Evolutionary conservation across 306 rosid species (phyloP), one percentile per base, ranked within the genome.

Genomic region (Begonia loranthoides): DNA sequence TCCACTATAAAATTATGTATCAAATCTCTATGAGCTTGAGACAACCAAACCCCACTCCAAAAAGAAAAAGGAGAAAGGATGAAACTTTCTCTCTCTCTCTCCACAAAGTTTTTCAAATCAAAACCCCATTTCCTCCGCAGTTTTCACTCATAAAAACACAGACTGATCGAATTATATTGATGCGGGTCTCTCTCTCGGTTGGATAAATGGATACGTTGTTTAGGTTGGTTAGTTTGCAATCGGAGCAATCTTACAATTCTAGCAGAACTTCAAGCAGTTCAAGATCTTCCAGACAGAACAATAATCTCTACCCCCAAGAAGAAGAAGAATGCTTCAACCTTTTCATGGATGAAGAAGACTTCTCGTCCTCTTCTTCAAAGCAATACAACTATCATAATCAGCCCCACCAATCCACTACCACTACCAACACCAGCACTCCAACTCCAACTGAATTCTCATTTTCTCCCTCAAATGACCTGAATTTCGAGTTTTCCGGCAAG

Each of bases 341-440:
- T 75, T 85, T 79, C 92, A 90, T 85, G 97, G 97, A 85, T 83
- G 95, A 90, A 59, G 94, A 82, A 78, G 94, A 85, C 75, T 66
- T 82, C 24, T 82, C 93, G 70, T 79, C 97, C 24, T 76, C 93
- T 65, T 78, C 97, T 67, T 19, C 21, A 0, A 9, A 15, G 1
- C 52, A 9, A 9, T 14, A 45, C 16, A 49, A 59, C 54, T 66
- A 66, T 61, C 79, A 74, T 14, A 55, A 73, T 64, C 64, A 54
- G 9, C 79, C 52, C 17, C 81, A 51, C 13, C 63, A 50, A 3
- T 44, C 72, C 45, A 45, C 84, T 49, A 60, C 62, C 40, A 15
- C 33, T 51, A 51, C 70, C 12, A 46, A 73, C 10, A 21, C 65
- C 6, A 56, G 58, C 3, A 56, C 56, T n/a, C 39, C 65, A 4